Evolutionary conservation across 2,329 filamentous ascomycete genomes (phyloP), one percentile per base, ranked within the genome.

Genomic region (Calcarisporium arbuscula): DNA sequence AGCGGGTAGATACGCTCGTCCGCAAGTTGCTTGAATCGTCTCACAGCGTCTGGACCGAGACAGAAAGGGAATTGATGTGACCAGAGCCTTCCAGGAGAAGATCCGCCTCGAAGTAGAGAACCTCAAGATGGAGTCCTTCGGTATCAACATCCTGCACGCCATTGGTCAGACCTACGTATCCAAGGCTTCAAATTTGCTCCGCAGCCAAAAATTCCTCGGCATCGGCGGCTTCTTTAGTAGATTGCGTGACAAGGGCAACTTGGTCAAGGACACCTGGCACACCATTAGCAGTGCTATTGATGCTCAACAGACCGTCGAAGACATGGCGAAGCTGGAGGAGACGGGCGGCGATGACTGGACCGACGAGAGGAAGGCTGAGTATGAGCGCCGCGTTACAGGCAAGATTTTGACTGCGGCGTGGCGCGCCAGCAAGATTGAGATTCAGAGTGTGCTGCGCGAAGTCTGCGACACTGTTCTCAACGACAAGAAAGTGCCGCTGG

Each of bases 101-200:
- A 95, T 85, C 47, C 77, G 82, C 26, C 78, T 96, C 26, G 92
- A 98, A 64, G 86, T 94, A 18, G 92, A 98, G 67, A 94, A 96
- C 56, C 70, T 98, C 50, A 98, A 96, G 72, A 98, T 98, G 87
- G 92, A 98, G 65, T 94, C 85, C 1, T 98, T 98, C 50, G 92
- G 92, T 33, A 72, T 98, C 27, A 92, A 98, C 44, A 96, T 96
- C 48, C 70, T 95, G 31, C 90, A 96, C 60, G 89, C 92, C 29
- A 94, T 98, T 51, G 92, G 92, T 12, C 74, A 84, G 48, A 94
- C 87, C 5, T 98, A 98, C 60, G 64, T 92, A 19, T 79, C 80
- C 58, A 96, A 96, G 64, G 86, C 83, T 4, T 85, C 84, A 2
- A 82, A 81, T 2, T 82, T 95, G 54, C 72, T 98, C 46, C 94